Conservation (phyloP, 495 filamentous ascomycete species). For the Hypoxylon subgilvum region DNA sequence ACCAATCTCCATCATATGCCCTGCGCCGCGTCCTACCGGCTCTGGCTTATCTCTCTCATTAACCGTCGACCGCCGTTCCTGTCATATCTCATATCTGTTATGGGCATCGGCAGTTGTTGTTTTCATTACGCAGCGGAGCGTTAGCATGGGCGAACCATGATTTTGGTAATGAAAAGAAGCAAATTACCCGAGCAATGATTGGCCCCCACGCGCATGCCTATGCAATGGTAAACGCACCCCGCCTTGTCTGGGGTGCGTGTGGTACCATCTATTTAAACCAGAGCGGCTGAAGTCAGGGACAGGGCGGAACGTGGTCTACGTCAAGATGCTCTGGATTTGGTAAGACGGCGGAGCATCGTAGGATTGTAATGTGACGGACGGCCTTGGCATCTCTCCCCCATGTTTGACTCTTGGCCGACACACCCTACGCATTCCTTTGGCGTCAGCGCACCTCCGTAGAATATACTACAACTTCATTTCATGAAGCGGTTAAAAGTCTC, state of each 20-base stretch:
- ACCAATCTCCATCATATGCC: too few species aligned
- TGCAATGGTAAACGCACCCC: constrained; percentile 40
- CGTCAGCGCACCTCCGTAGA: constrained; percentile 7
- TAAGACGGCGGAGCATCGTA: constrained; percentile 17
- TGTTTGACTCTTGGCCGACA: constrained; percentile 4
- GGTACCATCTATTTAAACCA: constrained; percentile 29
- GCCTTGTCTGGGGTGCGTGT: constrained; percentile 31
- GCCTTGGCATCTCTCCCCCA: neutral
- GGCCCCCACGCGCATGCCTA: constrained; percentile 25
- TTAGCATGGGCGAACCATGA: constrained; percentile 18
- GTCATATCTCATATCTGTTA: constrained; percentile 16
- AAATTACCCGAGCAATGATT: constrained; percentile 32
- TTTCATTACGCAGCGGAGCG: constrained; percentile 17
- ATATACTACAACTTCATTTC: constrained; percentile 1
- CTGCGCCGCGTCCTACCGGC: too few species aligned
- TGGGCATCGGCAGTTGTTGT: constrained; percentile 27
- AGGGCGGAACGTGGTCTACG: constrained; percentile 21
- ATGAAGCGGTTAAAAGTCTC: constrained; percentile 17
- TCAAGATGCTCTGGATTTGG: constrained; percentile 16
- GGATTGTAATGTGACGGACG: constrained; percentile 2
- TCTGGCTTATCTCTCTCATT: too few species aligned
- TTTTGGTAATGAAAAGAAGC: constrained; percentile 27
- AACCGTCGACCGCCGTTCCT: constrained; percentile 14
- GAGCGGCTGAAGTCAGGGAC: constrained; percentile 41
- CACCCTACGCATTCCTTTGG: constrained; percentile 8